Percentiles rank a stretch among this genome's conserved stretches.
Conservation (phyloP, 306 rosid species). For the Trifolium repens region DNA sequence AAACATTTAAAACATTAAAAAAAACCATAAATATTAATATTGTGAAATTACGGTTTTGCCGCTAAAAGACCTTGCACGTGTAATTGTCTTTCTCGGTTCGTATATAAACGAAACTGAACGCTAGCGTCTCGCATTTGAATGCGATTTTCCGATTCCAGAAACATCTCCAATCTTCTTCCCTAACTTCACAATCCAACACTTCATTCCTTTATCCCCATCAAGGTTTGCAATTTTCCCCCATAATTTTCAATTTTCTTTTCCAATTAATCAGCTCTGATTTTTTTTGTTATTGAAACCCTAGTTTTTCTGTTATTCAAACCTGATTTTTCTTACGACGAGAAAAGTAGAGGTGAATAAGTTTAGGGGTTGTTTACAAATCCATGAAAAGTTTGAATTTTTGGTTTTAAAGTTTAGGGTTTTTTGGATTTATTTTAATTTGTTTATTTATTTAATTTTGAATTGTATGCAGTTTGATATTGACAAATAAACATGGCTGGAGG, state of each 20-base stretch:
- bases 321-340: background rate
- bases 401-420: background rate
- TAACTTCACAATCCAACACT: background rate
- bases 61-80: background rate
- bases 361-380: background rate
- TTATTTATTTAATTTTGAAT: background rate
- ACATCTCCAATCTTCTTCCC: conserved; percentile 1
- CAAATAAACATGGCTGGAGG: conserved; percentile 51
- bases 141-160: background rate
- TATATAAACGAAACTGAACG: conserved; percentile 10
- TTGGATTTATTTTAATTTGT: background rate
- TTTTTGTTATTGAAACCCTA: background rate
- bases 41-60: background rate
- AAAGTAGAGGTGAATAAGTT: background rate
- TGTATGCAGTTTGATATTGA: conserved; percentile 42
- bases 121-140: background rate
- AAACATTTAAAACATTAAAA: too few species aligned
- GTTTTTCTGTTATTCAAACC: background rate
- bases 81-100: background rate
- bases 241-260: background rate
- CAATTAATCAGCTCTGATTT: background rate
- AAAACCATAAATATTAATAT: too few species aligned
- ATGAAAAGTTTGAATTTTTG: background rate
- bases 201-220: background rate
- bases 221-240: conserved; percentile 19